Evolutionary conservation across 2,329 filamentous ascomycete species (phyloP).

Genomic region (Cadophora malorum): DNA sequence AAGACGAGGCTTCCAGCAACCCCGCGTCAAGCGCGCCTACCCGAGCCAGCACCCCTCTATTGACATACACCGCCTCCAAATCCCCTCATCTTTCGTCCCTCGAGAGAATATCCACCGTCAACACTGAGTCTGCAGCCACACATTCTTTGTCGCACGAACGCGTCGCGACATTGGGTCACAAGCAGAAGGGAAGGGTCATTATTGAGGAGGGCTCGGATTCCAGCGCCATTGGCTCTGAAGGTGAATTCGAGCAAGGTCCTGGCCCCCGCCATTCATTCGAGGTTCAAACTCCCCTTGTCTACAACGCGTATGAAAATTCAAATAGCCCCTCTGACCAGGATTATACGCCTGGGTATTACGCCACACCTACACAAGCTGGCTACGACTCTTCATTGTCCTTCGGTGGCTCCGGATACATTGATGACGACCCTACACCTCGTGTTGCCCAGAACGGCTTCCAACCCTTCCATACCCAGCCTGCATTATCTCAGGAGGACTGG

Average conservation of each 20-base stretch:
- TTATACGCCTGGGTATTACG: background rate
- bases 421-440: conserved; percentile 19
- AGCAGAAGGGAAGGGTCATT: background rate
- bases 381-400: conserved; percentile 5
- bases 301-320: background rate
- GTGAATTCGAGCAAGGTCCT: background rate
- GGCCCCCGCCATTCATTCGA: background rate
- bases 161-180: background rate
- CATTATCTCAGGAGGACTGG: conserved; percentile 3
- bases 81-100: conserved; percentile 3
- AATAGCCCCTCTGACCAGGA: background rate
- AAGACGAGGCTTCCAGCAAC: conserved; percentile 18
- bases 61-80: background rate
- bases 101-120: background rate
- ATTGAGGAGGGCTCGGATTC: background rate
- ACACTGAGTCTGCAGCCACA: background rate
- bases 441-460: conserved; percentile 15
- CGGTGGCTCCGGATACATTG: background rate
- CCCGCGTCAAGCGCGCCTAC: conserved; percentile 21
- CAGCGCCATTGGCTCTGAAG: background rate
- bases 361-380: conserved; percentile 14
- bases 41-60: conserved; percentile 13
- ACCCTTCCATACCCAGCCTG: background rate
- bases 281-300: background rate
- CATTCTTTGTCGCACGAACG: conserved; percentile 2